phyloP scores from a whole-genome alignment of 163 green algal genomes.

The Volvox carteri region DNA sequence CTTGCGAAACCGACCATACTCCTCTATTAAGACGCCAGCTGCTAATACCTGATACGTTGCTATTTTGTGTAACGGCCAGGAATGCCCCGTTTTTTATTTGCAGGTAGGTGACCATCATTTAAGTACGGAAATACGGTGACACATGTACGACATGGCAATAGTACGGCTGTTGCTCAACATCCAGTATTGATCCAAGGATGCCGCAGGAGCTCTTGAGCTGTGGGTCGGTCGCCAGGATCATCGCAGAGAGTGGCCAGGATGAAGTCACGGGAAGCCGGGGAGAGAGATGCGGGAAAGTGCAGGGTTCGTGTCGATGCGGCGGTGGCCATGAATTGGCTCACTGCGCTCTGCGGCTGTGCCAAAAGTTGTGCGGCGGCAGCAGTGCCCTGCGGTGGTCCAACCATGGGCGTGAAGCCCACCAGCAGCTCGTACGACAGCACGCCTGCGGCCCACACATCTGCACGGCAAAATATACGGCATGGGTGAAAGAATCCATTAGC shows the following conservation, averaged over 20 bases:
- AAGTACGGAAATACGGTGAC: too few relatives aligned
- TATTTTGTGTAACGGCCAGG: too few relatives aligned
- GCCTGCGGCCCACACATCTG: slow-evolving; percentile 39
- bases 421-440: slow-evolving; percentile 49
- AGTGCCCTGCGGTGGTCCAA: not conserved
- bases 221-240: slow-evolving; percentile 29
- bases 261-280: not conserved
- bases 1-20: too few relatives aligned
- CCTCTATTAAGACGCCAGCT: too few relatives aligned
- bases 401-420: slow-evolving; percentile 39
- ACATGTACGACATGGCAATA: too few relatives aligned
- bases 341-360: too few relatives aligned
- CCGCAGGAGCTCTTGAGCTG: not conserved
- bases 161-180: too few relatives aligned
- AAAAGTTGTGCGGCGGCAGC: not conserved
- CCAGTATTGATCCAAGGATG: slow-evolving; percentile 7
- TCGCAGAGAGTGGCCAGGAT: not conserved
- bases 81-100: too few relatives aligned
- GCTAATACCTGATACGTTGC: too few relatives aligned
- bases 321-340: not conserved
- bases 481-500: too few relatives aligned
- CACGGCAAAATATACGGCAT: too few relatives aligned
- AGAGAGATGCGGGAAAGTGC: slow-evolving; percentile 35
- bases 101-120: too few relatives aligned
- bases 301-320: not conserved